These are phyloP conservation scores for Haematococcus sp. DNA, from an alignment of 139 green algal genomes.

Conservation along the genomic window DNA sequence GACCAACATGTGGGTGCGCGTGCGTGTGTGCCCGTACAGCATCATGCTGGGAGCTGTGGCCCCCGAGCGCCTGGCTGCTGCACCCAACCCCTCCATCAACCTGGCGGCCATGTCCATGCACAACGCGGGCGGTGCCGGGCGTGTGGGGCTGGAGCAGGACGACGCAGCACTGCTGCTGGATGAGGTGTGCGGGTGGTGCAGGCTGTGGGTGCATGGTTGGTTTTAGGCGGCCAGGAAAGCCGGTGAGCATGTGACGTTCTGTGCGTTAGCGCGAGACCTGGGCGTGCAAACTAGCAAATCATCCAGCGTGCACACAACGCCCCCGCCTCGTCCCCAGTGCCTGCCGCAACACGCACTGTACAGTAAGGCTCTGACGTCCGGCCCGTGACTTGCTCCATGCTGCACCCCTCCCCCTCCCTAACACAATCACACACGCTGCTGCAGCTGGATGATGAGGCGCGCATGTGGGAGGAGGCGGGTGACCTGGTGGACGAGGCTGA, in stretches of 20 bases:
- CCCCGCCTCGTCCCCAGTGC: too few species aligned
- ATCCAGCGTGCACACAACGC: too few species aligned
- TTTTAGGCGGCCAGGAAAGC: too few species aligned
- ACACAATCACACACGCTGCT: not conserved
- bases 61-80: conserved; percentile 9
- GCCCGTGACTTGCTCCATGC: too few species aligned
- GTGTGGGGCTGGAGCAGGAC: conserved; percentile 12
- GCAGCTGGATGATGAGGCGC: not conserved
- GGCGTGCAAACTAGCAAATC: too few species aligned
- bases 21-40: too few species aligned
- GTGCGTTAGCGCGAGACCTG: too few species aligned
- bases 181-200: conserved; percentile 6
- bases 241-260: too few species aligned
- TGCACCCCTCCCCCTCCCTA: too few species aligned
- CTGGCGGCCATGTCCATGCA: not conserved
- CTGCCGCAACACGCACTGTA: too few species aligned
- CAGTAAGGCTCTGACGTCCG: too few species aligned
- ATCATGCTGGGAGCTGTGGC: conserved; percentile 13
- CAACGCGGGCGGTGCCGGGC: not conserved
- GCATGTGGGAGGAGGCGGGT: conserved; percentile 15
- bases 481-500: conserved; percentile 27
- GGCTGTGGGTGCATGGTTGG: conserved; percentile 1
- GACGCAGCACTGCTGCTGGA: conserved; percentile 13
- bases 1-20: too few species aligned
- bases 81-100: not conserved